Conservation (phyloP, 2,329 filamentous ascomycete species). For the Pseudocercospora eumusae region DNA sequence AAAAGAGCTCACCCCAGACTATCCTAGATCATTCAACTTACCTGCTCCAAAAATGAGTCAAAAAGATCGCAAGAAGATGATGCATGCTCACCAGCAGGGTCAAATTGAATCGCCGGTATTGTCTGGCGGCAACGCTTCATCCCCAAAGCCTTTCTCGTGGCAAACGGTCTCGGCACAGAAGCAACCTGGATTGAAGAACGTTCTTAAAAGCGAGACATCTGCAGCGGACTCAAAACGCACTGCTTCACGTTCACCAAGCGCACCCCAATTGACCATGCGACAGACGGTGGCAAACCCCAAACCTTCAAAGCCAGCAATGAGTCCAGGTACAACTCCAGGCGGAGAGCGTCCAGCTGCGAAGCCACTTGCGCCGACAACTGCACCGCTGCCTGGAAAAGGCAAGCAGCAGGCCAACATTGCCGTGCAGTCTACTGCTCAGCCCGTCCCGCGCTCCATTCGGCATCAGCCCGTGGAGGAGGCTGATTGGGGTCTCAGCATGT, state of each 20-base stretch:
- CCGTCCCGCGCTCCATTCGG: slow-evolving; percentile 49
- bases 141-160: slow-evolving; percentile 56
- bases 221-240: slow-evolving; percentile 33
- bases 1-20: slow-evolving; percentile 18
- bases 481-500: slow-evolving; percentile 70
- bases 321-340: slow-evolving; percentile 27
- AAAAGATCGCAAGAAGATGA: slow-evolving; percentile 84
- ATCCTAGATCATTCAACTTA: slow-evolving; percentile 34
- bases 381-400: slow-evolving; percentile 28
- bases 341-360: background rate
- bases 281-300: slow-evolving; percentile 59
- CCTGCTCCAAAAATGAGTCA: slow-evolving; percentile 72
- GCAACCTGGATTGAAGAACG: slow-evolving; percentile 53
- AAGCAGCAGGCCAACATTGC: slow-evolving; percentile 7
- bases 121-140: slow-evolving; percentile 1
- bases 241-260: slow-evolving; percentile 38
- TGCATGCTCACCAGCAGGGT: slow-evolving; percentile 60
- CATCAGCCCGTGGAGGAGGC: slow-evolving; percentile 64
- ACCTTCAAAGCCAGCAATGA: slow-evolving; percentile 22
- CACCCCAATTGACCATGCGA: slow-evolving; percentile 60
- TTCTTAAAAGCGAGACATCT: slow-evolving; percentile 44
- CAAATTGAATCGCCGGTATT: slow-evolving; percentile 39
- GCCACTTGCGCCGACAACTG: background rate
- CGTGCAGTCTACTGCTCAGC: slow-evolving; percentile 40
- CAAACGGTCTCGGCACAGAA: slow-evolving; percentile 59